Evolutionary conservation across 164 flowering plant species (phyloP).

Genomic region (Magnolia sinica): DNA sequence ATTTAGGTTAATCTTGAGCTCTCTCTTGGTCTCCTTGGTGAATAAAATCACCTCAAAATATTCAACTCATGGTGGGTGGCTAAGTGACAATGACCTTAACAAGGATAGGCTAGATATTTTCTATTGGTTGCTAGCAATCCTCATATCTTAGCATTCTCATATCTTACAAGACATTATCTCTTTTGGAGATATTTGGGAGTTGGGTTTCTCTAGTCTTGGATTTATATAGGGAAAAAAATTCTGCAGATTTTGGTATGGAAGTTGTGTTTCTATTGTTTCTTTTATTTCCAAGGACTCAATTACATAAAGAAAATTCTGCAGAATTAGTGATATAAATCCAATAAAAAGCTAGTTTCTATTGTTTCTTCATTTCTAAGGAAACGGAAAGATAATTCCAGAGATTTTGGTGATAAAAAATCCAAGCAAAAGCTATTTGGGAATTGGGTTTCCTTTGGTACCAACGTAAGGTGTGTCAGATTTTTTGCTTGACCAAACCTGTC

Average conservation of each 20-base stretch:
- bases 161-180: not conserved
- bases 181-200: not conserved
- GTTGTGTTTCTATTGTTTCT: not conserved
- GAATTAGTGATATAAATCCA: not conserved
- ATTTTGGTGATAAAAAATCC: not conserved
- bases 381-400: not conserved
- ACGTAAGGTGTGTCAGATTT: too few species aligned
- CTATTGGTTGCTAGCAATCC: constrained; percentile 63
- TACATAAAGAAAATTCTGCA: not conserved
- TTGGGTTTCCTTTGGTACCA: not conserved
- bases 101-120: constrained; percentile 12
- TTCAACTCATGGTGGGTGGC: too few species aligned
- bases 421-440: not conserved
- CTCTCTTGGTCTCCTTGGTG: too few species aligned
- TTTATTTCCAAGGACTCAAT: not conserved
- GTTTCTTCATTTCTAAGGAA: not conserved
- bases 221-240: not conserved
- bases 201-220: not conserved
- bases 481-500: too few species aligned
- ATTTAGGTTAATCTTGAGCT: constrained; percentile 21
- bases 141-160: constrained; percentile 26
- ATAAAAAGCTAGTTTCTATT: not conserved
- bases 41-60: too few species aligned
- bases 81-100: too few species aligned
- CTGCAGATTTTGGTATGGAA: not conserved